Evolutionary conservation across 768 basidiomycete species (phyloP).

Genomic region (Lenzites betulinus): DNA sequence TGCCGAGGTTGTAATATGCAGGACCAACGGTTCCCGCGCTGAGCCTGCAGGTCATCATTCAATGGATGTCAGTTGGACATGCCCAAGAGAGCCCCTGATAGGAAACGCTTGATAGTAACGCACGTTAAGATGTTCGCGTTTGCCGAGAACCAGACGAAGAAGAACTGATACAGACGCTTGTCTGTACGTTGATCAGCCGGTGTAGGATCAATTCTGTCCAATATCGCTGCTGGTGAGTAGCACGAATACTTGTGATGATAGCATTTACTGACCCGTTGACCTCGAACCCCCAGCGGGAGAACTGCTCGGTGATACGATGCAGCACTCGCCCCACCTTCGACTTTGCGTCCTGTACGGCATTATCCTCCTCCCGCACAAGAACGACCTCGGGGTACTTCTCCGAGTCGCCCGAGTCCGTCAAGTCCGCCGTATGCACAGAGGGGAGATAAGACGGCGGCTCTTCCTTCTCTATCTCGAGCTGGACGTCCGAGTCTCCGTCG

Average conservation of each 20-base stretch:
- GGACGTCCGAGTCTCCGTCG: slow-evolving; percentile 2
- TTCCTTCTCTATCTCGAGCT: not conserved
- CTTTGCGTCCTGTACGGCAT: slow-evolving; percentile 13
- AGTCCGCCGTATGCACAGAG: not conserved
- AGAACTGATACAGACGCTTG: slow-evolving; percentile 60
- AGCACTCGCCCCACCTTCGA: slow-evolving; percentile 12
- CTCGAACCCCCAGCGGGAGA: slow-evolving; percentile 27
- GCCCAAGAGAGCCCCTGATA: no score
- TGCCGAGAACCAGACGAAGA: slow-evolving; percentile 72
- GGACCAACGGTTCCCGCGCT: slow-evolving; percentile 54
- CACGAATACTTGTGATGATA: no score
- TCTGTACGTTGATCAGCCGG: slow-evolving; percentile 52
- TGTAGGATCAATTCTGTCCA: slow-evolving; percentile 54
- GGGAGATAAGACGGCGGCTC: slow-evolving; percentile 7
- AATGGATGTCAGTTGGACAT: no score
- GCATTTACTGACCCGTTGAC: slow-evolving; percentile 26
- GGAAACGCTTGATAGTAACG: no score
- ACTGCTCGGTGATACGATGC: slow-evolving; percentile 15
- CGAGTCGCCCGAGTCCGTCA: not conserved
- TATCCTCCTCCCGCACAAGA: slow-evolving; percentile 15
- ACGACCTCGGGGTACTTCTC: slow-evolving; percentile 5
- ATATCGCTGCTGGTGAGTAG: not conserved
- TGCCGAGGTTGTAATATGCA: slow-evolving; percentile 47
- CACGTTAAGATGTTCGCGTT: slow-evolving; percentile 67
- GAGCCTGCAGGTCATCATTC: slow-evolving; percentile 34